Conservation (phyloP, 1,139 yeast species). For the Pichia sp. region DNA sequence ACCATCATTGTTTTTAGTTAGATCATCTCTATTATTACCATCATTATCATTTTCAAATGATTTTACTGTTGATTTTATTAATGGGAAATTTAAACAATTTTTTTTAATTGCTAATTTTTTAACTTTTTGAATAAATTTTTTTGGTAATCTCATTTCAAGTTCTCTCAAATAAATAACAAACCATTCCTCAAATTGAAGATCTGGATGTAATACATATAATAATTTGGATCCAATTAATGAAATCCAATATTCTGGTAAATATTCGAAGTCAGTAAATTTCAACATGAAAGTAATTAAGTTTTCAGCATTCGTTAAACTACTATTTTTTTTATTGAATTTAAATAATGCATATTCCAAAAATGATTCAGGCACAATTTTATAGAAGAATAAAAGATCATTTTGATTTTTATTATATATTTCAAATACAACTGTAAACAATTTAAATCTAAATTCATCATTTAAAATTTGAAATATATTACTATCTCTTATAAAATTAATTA, state of each 20-base stretch:
- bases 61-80: neutral
- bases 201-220: slow-evolving; percentile 1
- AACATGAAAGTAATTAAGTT: slow-evolving; percentile 1
- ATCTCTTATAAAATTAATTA: neutral
- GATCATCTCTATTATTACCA: neutral
- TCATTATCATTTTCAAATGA: neutral
- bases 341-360: slow-evolving; percentile 1
- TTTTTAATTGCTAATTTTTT: slow-evolving; percentile 5
- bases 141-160: neutral
- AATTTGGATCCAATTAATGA: slow-evolving; percentile 3
- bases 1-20: neutral
- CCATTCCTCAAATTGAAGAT: neutral
- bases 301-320: neutral
- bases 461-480: slow-evolving; percentile 1
- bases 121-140: neutral
- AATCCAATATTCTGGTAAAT: slow-evolving; percentile 10
- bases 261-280: slow-evolving; percentile 1
- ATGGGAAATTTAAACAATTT: neutral
- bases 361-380: neutral
- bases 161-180: neutral
- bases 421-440: neutral
- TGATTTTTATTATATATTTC: neutral
- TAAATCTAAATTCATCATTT: neutral
- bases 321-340: neutral
- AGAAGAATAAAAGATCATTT: neutral